These are phyloP conservation scores for Fomitopsis serialis DNA, from an alignment of 768 basidiomycete genomes.

Conservation along the genomic window DNA sequence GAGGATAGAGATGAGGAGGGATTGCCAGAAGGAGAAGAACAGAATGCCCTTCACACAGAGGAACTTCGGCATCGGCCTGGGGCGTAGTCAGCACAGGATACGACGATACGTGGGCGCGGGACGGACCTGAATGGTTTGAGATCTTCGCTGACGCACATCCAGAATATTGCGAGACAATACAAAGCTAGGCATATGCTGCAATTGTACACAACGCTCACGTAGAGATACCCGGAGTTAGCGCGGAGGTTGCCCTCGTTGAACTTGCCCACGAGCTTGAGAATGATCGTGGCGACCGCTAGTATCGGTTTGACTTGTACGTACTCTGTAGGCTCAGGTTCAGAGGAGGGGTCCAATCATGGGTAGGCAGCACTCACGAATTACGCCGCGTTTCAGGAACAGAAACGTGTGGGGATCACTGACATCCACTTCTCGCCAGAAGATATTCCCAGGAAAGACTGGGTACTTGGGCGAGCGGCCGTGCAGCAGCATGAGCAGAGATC, in stretches of 20 bases:
- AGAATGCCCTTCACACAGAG: constrained; percentile 97
- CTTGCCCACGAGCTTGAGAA: constrained; percentile 81
- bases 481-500: constrained; percentile 85
- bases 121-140: constrained; percentile 81
- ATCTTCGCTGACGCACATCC: constrained; percentile 88
- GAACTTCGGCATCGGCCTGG: constrained; percentile 91
- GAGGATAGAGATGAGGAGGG: constrained; percentile 79
- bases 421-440: constrained; percentile 86
- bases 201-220: constrained; percentile 84
- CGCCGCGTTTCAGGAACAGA: constrained; percentile 90
- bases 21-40: constrained; percentile 99
- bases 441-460: constrained; percentile 78
- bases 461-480: constrained; percentile 88
- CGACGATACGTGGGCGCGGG: neutral
- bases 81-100: neutral
- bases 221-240: constrained; percentile 84
- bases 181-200: constrained; percentile 71
- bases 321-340: constrained; percentile 43
- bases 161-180: constrained; percentile 95
- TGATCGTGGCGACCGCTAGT: constrained; percentile 75
- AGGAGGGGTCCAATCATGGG: neutral
- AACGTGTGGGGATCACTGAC: constrained; percentile 94
- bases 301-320: constrained; percentile 96
- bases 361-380: constrained; percentile 62
- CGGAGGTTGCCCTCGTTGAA: constrained; percentile 89